Evolutionary conservation across 305 asterid species (phyloP).

Genomic region (Fraxinus nigra): DNA sequence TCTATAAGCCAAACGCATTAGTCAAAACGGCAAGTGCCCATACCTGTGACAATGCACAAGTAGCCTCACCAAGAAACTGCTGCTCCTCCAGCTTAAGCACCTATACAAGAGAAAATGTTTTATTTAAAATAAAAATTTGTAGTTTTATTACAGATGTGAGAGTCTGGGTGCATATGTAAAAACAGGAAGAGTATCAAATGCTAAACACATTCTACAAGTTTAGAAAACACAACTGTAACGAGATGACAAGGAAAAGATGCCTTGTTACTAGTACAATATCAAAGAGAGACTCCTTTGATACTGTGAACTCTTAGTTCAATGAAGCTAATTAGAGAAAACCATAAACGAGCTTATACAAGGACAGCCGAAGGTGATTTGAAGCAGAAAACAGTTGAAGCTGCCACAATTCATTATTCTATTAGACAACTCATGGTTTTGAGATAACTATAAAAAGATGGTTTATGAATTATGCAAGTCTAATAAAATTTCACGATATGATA

Average conservation of each 20-base stretch:
- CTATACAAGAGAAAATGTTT: constrained; percentile 37
- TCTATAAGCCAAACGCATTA: constrained; percentile 15
- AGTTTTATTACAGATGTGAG: constrained; percentile 11
- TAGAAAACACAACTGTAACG: background rate
- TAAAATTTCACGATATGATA: constrained; percentile 4
- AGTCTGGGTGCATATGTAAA: background rate
- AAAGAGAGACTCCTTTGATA: background rate
- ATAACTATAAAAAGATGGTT: background rate
- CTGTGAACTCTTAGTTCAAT: background rate
- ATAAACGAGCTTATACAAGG: background rate
- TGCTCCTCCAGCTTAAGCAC: constrained; percentile 86
- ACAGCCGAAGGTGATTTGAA: background rate
- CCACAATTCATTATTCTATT: background rate
- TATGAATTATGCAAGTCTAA: background rate
- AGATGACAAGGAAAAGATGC: background rate
- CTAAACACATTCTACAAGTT: background rate
- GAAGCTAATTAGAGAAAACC: background rate
- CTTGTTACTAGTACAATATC: background rate
- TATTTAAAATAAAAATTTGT: background rate
- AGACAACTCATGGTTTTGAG: background rate
- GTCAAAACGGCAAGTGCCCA: constrained; percentile 22
- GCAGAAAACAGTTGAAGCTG: background rate
- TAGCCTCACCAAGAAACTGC: constrained; percentile 95
- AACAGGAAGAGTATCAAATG: background rate
- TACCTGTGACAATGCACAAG: constrained; percentile 84